Evolutionary conservation across 495 filamentous ascomycete species (phyloP), one percentile per base, ranked within the genome.

Genomic region (Pyronema omphalodes): DNA sequence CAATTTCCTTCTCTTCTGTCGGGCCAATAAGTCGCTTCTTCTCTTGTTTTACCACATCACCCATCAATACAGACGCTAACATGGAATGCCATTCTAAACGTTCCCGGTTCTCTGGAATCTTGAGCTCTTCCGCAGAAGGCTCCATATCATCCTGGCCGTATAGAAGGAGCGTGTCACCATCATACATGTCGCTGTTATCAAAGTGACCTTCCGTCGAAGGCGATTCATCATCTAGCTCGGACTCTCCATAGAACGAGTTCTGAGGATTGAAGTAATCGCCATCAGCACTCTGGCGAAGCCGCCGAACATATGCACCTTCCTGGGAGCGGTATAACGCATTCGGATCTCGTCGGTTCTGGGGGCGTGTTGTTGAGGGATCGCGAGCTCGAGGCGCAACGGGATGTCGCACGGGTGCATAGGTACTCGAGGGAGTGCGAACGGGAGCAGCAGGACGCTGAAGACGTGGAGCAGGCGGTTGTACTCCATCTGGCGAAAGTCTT

Each of bases 51-150:
- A 98, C 89, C 9, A 98, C 93, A 67, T 98, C 91, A 50, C 91
- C 91, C 37, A 88, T 96, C 58, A 98, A 69, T 3, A 98, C 91
- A 0, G 86, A 88, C 29, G 88, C 86, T 39, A 98, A 71, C 91
- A 98, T 98, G 4, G 85, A 83, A 69, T 98, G 89, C 91, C 91
- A 98, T 68, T 98, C 93, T 29, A 98, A 71, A 37, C 91, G 73
- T 67, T 96, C 91, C 51, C 91, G 77, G 62, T 91, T 96, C 58
- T 78, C 80, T 0, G 85, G 83, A 58, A 93, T 83, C 70, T 82
- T 82, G 36, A 95, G 71, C 66, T 98, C 93, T 55, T 95, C 91
- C 33, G 82, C 68, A 3, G 86, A 87, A 3, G 88, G 86, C 59
- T 93, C 81, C 56, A 84, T 83, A 54, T 93, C 85, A 61, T 91